Evolutionary conservation across 768 basidiomycete species (phyloP).

Genomic region (Tulasnella sp.): DNA sequence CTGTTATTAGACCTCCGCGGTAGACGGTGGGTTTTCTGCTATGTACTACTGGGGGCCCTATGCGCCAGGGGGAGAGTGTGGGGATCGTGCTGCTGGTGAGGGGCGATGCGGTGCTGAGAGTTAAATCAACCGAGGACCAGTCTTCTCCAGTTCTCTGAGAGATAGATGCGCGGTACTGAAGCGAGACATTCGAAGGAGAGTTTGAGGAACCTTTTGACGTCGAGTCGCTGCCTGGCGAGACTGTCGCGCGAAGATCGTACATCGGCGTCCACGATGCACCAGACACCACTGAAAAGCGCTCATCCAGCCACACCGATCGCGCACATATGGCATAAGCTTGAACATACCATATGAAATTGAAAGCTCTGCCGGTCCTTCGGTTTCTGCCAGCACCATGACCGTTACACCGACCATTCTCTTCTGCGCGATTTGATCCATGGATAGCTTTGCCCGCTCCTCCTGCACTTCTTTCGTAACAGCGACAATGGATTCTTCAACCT

Average conservation of each 20-base stretch:
- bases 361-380: conserved; percentile 31
- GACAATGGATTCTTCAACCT: conserved; percentile 8
- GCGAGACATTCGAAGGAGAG: background rate
- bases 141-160: conserved; percentile 20
- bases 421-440: conserved; percentile 8
- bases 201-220: background rate
- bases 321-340: no score
- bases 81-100: conserved; percentile 15
- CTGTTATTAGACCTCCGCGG: no score
- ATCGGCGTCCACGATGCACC: conserved; percentile 41
- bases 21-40: no score
- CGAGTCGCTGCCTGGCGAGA: conserved; percentile 30
- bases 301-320: no score
- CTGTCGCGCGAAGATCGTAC: conserved; percentile 49
- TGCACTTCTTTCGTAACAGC: background rate
- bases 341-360: conserved; percentile 45
- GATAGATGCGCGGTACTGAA: conserved; percentile 21
- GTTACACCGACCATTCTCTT: conserved; percentile 28
- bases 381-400: conserved; percentile 35
- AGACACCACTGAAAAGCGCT: conserved; percentile 32
- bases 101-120: conserved; percentile 20
- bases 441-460: conserved; percentile 28
- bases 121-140: conserved; percentile 18
- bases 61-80: conserved; percentile 14
- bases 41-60: background rate